Conservation (phyloP, 1,139 yeast genomes). For the Magnusiomyces tetraspermus region DNA sequence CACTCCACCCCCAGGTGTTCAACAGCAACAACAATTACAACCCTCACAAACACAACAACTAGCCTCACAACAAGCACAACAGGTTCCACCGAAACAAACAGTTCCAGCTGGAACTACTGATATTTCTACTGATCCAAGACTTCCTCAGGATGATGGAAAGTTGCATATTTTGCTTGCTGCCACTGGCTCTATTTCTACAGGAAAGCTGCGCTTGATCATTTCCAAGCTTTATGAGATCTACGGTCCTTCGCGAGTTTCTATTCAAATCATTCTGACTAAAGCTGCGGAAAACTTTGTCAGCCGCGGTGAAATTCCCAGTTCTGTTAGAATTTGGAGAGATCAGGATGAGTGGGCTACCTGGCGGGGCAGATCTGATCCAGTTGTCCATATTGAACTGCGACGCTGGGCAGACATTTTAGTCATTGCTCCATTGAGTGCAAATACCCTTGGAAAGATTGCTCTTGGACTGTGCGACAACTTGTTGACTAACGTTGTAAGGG, state of each 20-base stretch:
- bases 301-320: conserved; percentile 48
- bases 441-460: conserved; percentile 81
- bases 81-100: background rate
- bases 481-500: conserved; percentile 77
- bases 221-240: conserved; percentile 71
- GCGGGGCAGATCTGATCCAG: conserved; percentile 81
- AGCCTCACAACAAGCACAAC: no score
- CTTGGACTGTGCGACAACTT: conserved; percentile 84
- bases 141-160: conserved; percentile 88
- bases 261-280: conserved; percentile 72
- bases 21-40: background rate
- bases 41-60: background rate
- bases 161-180: conserved; percentile 80
- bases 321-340: conserved; percentile 76
- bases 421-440: conserved; percentile 85
- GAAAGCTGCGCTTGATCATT: conserved; percentile 65
- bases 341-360: conserved; percentile 88
- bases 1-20: conserved; percentile 1
- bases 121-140: conserved; percentile 48
- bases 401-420: conserved; percentile 92
- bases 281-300: conserved; percentile 76
- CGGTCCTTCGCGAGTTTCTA: conserved; percentile 60
- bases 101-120: conserved; percentile 5
- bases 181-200: conserved; percentile 78
- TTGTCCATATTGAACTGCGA: conserved; percentile 81